Percentiles rank a stretch among this genome's conserved stretches.
Conservation (phyloP, 2,329 filamentous ascomycete species). For the Neonectria ditissima region DNA sequence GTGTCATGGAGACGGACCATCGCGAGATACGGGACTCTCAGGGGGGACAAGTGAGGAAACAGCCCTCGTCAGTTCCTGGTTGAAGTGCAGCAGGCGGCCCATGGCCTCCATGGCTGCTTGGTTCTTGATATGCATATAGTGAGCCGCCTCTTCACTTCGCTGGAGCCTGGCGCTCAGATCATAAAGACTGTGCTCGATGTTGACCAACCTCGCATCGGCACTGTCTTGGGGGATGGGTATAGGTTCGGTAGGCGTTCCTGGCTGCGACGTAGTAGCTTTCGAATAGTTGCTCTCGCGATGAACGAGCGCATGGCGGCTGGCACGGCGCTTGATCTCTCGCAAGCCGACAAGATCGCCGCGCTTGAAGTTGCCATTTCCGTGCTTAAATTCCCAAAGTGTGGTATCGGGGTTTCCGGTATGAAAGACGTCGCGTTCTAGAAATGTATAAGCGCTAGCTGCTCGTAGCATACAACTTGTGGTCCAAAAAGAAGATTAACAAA, state of each 20-base stretch:
- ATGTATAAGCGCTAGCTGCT: slow-evolving; percentile 13
- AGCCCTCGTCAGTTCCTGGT: slow-evolving; percentile 83
- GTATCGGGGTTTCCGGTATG: slow-evolving; percentile 94
- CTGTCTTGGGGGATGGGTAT: slow-evolving; percentile 79
- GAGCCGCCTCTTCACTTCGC: slow-evolving; percentile 85
- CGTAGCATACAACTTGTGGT: not conserved
- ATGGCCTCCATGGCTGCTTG: slow-evolving; percentile 86
- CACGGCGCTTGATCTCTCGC: slow-evolving; percentile 94
- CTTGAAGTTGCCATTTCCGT: slow-evolving; percentile 97
- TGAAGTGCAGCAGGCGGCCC: slow-evolving; percentile 77
- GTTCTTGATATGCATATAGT: slow-evolving; percentile 83
- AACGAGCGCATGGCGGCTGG: slow-evolving; percentile 91
- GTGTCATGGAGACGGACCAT: slow-evolving; percentile 70
- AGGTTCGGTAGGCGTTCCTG: slow-evolving; percentile 85
- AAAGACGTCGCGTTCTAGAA: slow-evolving; percentile 93
- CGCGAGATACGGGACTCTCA: slow-evolving; percentile 82
- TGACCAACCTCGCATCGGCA: slow-evolving; percentile 78
- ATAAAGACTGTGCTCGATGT: slow-evolving; percentile 84
- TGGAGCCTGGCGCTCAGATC: slow-evolving; percentile 82
- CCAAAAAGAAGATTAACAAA: slow-evolving; percentile 52
- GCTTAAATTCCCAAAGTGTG: slow-evolving; percentile 98
- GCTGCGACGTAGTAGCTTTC: slow-evolving; percentile 81
- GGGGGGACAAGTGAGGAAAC: slow-evolving; percentile 79
- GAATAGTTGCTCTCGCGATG: slow-evolving; percentile 89
- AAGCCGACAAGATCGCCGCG: slow-evolving; percentile 91